Evolutionary conservation across 345 rosid genomes (phyloP).

Genomic region (Erysimum cheiranthoides): DNA sequence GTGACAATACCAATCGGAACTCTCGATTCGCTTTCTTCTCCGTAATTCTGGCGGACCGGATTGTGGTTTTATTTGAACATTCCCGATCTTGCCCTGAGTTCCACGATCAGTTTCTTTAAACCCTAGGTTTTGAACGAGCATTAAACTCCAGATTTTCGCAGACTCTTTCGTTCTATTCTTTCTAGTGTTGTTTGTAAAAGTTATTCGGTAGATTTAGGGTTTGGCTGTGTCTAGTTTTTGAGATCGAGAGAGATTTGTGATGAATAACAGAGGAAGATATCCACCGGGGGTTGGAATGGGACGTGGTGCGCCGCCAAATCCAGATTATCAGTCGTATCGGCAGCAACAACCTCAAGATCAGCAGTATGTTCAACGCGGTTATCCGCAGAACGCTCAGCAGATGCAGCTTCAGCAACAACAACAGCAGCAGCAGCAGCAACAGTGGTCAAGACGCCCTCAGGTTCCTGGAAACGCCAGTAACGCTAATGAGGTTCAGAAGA

Average conservation of each 20-base stretch:
- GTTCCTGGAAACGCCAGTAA: slow-evolving; percentile 52
- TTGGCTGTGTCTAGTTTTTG: slow-evolving; percentile 25
- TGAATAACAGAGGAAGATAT: slow-evolving; percentile 84
- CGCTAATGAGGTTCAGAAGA: slow-evolving; percentile 79
- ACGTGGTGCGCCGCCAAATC: slow-evolving; percentile 68
- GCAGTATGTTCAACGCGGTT: slow-evolving; percentile 66
- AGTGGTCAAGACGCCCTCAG: slow-evolving; percentile 73
- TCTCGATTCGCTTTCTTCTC: slow-evolving; percentile 32
- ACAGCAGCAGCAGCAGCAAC: slow-evolving; percentile 55
- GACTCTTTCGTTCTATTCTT: slow-evolving; percentile 1
- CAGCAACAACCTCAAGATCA: slow-evolving; percentile 58
- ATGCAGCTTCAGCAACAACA: slow-evolving; percentile 45
- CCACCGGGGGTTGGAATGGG: slow-evolving; percentile 73
- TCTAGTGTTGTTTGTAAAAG: neutral
- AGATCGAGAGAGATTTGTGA: slow-evolving; percentile 49
- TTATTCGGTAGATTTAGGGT: slow-evolving; percentile 45
- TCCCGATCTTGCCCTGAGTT: slow-evolving; percentile 37
- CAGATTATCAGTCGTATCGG: slow-evolving; percentile 49
- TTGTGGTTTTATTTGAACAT: slow-evolving; percentile 38
- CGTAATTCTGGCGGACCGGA: slow-evolving; percentile 29
- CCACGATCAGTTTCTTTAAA: slow-evolving; percentile 16
- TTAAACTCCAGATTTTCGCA: slow-evolving; percentile 13
- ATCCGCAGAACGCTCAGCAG: slow-evolving; percentile 50
- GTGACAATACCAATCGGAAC: slow-evolving; percentile 27
- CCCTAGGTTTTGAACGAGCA: slow-evolving; percentile 24